phyloP scores from a whole-genome alignment of 306 rosid genomes.

The Cicer chorassanicum region DNA sequence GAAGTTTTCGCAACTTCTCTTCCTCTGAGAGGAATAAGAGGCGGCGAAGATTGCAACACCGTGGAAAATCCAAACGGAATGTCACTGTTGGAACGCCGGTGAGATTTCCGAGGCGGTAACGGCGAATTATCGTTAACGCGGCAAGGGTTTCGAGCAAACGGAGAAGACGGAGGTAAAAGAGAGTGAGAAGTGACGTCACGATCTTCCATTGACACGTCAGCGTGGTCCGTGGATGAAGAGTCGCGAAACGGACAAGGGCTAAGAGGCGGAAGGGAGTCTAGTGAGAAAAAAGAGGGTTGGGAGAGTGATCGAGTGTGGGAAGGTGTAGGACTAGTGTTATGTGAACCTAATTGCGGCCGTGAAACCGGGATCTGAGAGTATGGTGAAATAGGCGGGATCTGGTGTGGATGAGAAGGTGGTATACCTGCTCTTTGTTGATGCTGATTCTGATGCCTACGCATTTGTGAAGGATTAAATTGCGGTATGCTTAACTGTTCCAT shows the following conservation, averaged over 20 bases:
- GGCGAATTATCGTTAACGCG: slow-evolving; percentile 63
- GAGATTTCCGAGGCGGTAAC: slow-evolving; percentile 83
- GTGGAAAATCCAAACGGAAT: slow-evolving; percentile 85
- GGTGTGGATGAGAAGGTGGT: slow-evolving; percentile 90
- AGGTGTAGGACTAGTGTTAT: slow-evolving; percentile 51
- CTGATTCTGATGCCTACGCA: slow-evolving; percentile 68
- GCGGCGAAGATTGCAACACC: slow-evolving; percentile 71
- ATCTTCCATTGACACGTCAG: slow-evolving; percentile 87
- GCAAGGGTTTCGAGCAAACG: slow-evolving; percentile 47
- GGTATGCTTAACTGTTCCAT: slow-evolving; percentile 76
- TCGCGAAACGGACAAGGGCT: slow-evolving; percentile 84
- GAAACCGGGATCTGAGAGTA: slow-evolving; percentile 91
- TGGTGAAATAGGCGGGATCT: slow-evolving; percentile 89
- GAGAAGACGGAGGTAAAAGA: slow-evolving; percentile 70
- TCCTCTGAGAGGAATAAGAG: slow-evolving; percentile 62
- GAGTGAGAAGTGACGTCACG: slow-evolving; percentile 72
- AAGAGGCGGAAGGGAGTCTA: slow-evolving; percentile 82
- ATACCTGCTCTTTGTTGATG: slow-evolving; percentile 64
- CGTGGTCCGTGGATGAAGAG: slow-evolving; percentile 62
- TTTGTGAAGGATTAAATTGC: slow-evolving; percentile 63
- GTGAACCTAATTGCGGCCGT: slow-evolving; percentile 52
- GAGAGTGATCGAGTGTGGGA: slow-evolving; percentile 87
- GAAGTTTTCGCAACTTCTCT: slow-evolving; percentile 54
- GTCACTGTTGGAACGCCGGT: slow-evolving; percentile 88
- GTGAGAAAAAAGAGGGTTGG: slow-evolving; percentile 73